Conservation (phyloP, 805 yeast species). For the Peterozyma xylosa region DNA sequence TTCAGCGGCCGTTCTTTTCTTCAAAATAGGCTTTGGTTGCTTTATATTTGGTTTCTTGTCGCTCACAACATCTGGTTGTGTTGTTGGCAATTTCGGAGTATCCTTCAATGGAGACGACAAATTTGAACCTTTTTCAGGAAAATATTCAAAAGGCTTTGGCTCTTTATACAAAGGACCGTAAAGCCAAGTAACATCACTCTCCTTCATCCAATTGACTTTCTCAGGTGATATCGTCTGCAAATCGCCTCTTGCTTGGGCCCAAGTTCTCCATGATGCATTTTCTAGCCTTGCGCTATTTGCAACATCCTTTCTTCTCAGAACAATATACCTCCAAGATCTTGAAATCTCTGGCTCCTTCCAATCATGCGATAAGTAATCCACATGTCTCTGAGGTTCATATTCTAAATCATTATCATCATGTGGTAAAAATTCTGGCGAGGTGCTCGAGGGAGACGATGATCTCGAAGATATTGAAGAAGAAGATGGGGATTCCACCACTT, state of each 20-base stretch:
- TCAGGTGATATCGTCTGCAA: constrained; percentile 83
- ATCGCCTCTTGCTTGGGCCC: constrained; percentile 82
- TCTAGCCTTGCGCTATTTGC: constrained; percentile 77
- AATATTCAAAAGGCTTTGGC: constrained; percentile 11
- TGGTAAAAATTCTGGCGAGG: constrained; percentile 27
- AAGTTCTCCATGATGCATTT: constrained; percentile 91
- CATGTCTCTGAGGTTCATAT: constrained; percentile 81
- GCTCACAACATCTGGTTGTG: background rate
- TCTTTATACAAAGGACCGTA: constrained; percentile 80
- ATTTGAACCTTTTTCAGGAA: background rate
- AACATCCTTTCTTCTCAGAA: constrained; percentile 71
- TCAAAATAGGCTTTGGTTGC: constrained; percentile 74
- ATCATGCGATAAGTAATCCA: constrained; percentile 89
- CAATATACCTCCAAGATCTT: constrained; percentile 92
- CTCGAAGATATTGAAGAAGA: background rate
- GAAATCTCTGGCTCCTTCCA: constrained; percentile 95
- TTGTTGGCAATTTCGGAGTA: background rate
- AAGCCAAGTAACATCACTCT: constrained; percentile 94
- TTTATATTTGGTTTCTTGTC: constrained; percentile 12
- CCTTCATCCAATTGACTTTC: constrained; percentile 92
- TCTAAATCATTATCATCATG: constrained; percentile 81
- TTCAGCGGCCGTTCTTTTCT: constrained; percentile 80
- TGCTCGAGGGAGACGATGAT: constrained; percentile 2
- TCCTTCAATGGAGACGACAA: background rate
- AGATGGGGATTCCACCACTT: background rate